These are phyloP conservation scores for Bipolaris sorokiniana DNA, from an alignment of 2,329 filamentous ascomycete genomes.

Conservation along the genomic window DNA sequence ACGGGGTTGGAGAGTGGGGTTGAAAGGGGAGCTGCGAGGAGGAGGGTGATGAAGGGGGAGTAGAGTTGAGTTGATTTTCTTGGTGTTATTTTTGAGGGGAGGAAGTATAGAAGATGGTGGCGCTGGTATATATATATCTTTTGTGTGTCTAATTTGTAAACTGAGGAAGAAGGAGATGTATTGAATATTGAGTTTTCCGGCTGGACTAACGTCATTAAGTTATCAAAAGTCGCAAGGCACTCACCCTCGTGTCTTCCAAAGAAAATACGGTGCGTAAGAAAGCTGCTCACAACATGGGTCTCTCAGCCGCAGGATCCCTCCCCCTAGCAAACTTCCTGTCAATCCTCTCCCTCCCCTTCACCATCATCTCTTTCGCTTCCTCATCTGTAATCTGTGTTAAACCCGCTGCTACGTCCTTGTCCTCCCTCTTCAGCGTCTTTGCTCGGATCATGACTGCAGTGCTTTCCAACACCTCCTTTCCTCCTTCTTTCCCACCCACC, in stretches of 20 bases:
- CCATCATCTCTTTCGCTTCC: slow-evolving; percentile 40
- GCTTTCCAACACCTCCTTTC: slow-evolving; percentile 23
- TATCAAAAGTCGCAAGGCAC: too few species aligned
- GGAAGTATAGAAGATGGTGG: not conserved
- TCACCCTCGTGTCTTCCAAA: too few species aligned
- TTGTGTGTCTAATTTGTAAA: too few species aligned
- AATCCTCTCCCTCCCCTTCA: slow-evolving; percentile 30
- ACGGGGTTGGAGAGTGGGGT: slow-evolving; percentile 53
- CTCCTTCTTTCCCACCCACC: slow-evolving; percentile 26
- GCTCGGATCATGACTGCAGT: slow-evolving; percentile 37
- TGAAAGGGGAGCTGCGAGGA: slow-evolving; percentile 22
- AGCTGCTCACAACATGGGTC: too few species aligned
- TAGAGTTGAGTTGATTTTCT: too few species aligned
- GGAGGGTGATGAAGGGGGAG: slow-evolving; percentile 7
- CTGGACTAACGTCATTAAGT: too few species aligned
- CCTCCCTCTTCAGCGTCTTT: slow-evolving; percentile 37
- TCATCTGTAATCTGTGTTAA: slow-evolving; percentile 42
- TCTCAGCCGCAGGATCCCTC: slow-evolving; percentile 24
- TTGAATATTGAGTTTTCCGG: too few species aligned
- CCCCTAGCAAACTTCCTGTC: slow-evolving; percentile 28
- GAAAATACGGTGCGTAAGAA: too few species aligned
- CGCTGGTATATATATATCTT: not conserved
- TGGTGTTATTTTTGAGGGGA: too few species aligned
- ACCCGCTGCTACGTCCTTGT: slow-evolving; percentile 31
- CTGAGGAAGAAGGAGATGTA: too few species aligned